Evolutionary conservation across 768 basidiomycete genomes (phyloP), one percentile per base, ranked within the genome.

Genomic region (Coprinopsis cinerea): DNA sequence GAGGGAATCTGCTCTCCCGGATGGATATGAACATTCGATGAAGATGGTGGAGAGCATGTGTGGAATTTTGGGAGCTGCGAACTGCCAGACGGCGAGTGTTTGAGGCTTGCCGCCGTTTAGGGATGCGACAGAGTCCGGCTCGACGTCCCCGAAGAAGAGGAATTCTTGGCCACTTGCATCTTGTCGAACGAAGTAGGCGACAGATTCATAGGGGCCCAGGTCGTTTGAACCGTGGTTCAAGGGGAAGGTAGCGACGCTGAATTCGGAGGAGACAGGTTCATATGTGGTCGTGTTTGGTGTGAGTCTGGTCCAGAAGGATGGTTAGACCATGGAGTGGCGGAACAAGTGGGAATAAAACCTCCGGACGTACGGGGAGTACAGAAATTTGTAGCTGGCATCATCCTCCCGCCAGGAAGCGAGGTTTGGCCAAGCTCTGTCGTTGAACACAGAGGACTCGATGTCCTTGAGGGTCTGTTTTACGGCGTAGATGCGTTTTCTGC

Each of bases 111-210:
- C n/a, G n/a, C n/a, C n/a, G n/a, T n/a, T n/a, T n/a, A n/a, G n/a
- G n/a, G n/a, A 55, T 4, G 87, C 75, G 41, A 93, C 57, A 44
- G 78, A 77, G 67, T 94, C 91, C 7, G 91, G 89, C 59, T 94
- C 91, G 52, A 96, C 85, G 65, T 95, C 93, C 0, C 95, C 95
- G 57, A 96, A 95, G 67, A 97, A 97, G 30, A 97, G 72, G 55
- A 97, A 83, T 63, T 95, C 89, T 41, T 71, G 75, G 1, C 64
- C 64, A 27, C 75, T 73, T 15, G 74, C 66, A 45, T 88, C 74
- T 55, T 87, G 78, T 13, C 82, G 79, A 57, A 97, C 65, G 64
- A 95, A 95, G 70, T 88, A 94, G 14, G 93, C 95, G 1, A 85
- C 70, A 13, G 88, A 88, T 14, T 83, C 75, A 66, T 96, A 93